Evolutionary conservation across 2,329 filamentous ascomycete species (phyloP).

Genomic region (Clonostachys rosea): DNA sequence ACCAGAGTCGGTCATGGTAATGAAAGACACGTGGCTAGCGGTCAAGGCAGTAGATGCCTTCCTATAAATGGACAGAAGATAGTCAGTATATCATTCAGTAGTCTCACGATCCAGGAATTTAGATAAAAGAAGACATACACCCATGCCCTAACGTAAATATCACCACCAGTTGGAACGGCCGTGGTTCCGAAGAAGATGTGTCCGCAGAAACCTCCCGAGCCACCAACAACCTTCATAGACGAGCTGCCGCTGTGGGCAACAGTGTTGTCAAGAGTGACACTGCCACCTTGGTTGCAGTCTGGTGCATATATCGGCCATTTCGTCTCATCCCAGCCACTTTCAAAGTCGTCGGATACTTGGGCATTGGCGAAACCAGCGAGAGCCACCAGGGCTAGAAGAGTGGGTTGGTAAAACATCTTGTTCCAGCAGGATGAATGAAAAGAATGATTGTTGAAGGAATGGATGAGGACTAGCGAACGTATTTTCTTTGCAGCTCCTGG

Average conservation of each 20-base stretch:
- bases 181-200: constrained; percentile 59
- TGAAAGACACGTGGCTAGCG: constrained; percentile 56
- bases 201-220: constrained; percentile 49
- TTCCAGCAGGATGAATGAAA: no score
- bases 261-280: constrained; percentile 49
- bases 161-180: constrained; percentile 45
- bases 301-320: constrained; percentile 54
- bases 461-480: no score
- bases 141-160: constrained; percentile 51
- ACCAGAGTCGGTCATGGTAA: constrained; percentile 56
- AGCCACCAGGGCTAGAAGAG: no score
- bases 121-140: constrained; percentile 33
- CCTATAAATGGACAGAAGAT: constrained; percentile 23
- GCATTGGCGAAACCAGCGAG: constrained; percentile 25
- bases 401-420: no score
- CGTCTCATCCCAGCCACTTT: constrained; percentile 51
- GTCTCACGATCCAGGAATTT: no score
- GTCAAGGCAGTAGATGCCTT: constrained; percentile 52
- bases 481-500: no score
- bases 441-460: no score
- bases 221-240: constrained; percentile 48
- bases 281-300: constrained; percentile 56
- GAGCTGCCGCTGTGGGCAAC: constrained; percentile 52
- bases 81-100: no score
- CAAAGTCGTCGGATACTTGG: constrained; percentile 52